phyloP scores from a whole-genome alignment of 169 alveolate species.

The Amoebophrya sp. region DNA sequence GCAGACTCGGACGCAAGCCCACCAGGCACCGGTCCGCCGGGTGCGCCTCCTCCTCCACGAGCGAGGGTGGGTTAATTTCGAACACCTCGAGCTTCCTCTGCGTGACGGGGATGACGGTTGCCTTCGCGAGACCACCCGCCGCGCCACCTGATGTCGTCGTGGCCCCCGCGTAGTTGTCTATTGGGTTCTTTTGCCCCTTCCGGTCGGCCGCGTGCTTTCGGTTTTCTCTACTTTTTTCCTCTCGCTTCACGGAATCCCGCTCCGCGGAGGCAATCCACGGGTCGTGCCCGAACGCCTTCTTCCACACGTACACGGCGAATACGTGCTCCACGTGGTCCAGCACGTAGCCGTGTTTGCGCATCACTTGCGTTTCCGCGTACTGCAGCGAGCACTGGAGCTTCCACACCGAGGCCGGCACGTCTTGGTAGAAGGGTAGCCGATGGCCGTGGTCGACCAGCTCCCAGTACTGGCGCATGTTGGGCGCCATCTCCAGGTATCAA shows the following conservation, averaged over 20 bases:
- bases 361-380: background rate
- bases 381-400: background rate
- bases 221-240: background rate
- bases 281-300: background rate
- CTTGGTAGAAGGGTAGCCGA: background rate
- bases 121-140: too few species aligned
- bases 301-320: constrained; percentile 16
- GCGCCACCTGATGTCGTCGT: too few species aligned
- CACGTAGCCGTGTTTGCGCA: constrained; percentile 26
- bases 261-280: background rate
- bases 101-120: too few species aligned
- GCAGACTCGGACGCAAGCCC: background rate
- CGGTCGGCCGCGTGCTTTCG: too few species aligned
- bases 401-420: background rate
- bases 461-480: background rate
- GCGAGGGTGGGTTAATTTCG: background rate
- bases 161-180: too few species aligned
- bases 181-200: too few species aligned
- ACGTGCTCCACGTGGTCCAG: constrained; percentile 7
- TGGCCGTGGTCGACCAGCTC: constrained; percentile 20
- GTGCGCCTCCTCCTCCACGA: background rate
- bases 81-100: too few species aligned
- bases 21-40: constrained; percentile 18
- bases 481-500: constrained; percentile 26
- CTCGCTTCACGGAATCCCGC: background rate